Base-by-base conservation (phyloP, 2,329 filamentous ascomycete genomes). In the Lizonia empirigonia region DNA sequence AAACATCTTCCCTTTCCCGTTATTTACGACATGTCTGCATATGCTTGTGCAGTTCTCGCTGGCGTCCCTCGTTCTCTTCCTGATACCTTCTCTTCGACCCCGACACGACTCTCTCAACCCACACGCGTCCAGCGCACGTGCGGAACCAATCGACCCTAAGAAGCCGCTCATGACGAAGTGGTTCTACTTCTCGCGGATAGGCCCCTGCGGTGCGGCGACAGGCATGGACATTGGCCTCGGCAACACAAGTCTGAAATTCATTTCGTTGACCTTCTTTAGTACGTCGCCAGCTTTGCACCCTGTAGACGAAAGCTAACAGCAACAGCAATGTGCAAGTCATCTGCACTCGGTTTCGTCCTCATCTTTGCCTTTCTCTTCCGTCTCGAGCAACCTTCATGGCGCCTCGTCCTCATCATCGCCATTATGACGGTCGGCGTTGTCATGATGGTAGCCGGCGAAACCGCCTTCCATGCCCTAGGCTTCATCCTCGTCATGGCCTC, bases 371-470 rank as follows among this genome's bases (percentile, higher is more conserved):
- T 99, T 69, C 72, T 96, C 38, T 97, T 99, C 78, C 86, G 89
- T 44, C 85, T 99, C 44, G 94, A 99, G 75, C 84, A 84, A 9
- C 91, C 90, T 0, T 97, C 93, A 0, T 86, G 89, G 80, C 89
- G 88, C 63, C 83, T 99, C 7, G 88, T 96, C 30, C 80, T 82
- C 59, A 94, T 97, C 62, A 97, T 99, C 62, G 82, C 85, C 44
- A 86, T 89, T 65, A 97, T 99, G 94, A 97, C 92, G 0, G 65
- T 86, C 2, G 94, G 94, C 53, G 93, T 99, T 7, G 82, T 99
- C 55, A 95, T 97, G 86, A 99, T 99, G 94, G 94, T 97, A 0
- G 91, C 91, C 5, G 94, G 93, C 54, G 94, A 99, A 76, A 87
- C 95, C 29, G 86, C 91, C 40, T 99, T 99, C 75, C 86, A 91